Base-by-base conservation (phyloP, 805 yeast genomes). In the Komagataella ulmi region DNA sequence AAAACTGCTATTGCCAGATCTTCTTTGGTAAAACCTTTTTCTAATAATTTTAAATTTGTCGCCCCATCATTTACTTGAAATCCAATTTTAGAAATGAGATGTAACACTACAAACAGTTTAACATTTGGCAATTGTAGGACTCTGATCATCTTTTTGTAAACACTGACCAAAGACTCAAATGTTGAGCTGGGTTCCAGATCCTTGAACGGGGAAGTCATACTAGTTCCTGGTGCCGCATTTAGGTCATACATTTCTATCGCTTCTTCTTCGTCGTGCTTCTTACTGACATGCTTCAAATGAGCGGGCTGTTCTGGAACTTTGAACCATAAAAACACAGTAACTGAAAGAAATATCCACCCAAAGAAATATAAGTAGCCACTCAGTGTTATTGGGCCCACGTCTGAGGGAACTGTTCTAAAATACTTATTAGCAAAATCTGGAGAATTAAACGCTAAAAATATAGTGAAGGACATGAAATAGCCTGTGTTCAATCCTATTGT, bases 41-140 rank as follows among this genome's bases (percentile, higher is more conserved):
- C 99, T 5, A 93, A 70, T 19, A 93, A 71, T 64, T 91, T 93
- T 58, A 93, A 75, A 62, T 91, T 91, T 1, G 98, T 93, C 24
- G 95, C 97, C 6, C 93, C 89, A 65, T 93, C 99, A 61, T 90
- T 93, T 24, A 90, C 96, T 63, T 90, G 97, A 65, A 93, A 93
- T 2, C 96, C 98, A 53, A 91, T 74, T 61, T 93, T 93, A 44
- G 95, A 82, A 8, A 88, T 65, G 46, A 93, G 65, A 60, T 89
- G 90, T 7, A 93, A 78, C 2, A 81, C 56, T 18, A 88, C 82
- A 57, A 93, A 79, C 6, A 81, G 72, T 63, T 81, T 89, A 47
- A 93, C 84, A 54, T 87, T 81, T 8, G 80, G 77, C 17, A 87
- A 68, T 57, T 76, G 79, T 46, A 86, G 66, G n/a, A 87, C 87